Evolutionary conservation across 805 yeast species (phyloP), one percentile per base, ranked within the genome.

Genomic region (Starmerella tilneyi): DNA sequence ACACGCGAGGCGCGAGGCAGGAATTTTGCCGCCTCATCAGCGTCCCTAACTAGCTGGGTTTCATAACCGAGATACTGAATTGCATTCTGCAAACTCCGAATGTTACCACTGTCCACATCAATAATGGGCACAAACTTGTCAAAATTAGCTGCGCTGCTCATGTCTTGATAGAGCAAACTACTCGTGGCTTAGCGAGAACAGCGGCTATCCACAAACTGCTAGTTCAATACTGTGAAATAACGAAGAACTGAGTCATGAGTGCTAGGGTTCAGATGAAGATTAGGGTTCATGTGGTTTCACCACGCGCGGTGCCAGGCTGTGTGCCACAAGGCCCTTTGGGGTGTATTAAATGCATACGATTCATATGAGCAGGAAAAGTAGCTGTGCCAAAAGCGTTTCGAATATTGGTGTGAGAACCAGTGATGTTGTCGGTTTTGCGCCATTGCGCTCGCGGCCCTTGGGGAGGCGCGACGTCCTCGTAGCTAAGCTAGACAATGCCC

Each of bases 71-170:
- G 66, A 48, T 69, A 69, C 54, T 79, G 81, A 37, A 94, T 75
- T 2, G 97, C 96, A 64, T 92, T 92, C 44, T 77, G 75, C 45
- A 92, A 68, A 1, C 97, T 89, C 58, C 84, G 89, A 46, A 92
- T 66, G 60, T 92, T 92, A 2, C 99, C 99, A 59, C 94, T 83
- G 59, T 85, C 89, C 9, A 88, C 92, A 59, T 92, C 97, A 46
- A 92, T 82, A 33, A 92, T 77, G 63, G 84, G 73, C n/a, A 80
- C 77, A 5, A 59, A 48, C 19, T 21, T 21, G 2, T 9, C 13
- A 19, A n/a, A 8, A 52, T 51, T 52, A 17, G n/a, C n/a, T n/a
- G n/a, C n/a, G n/a, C n/a, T n/a, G n/a, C n/a, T n/a, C n/a, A n/a
- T n/a, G n/a, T n/a, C n/a, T n/a, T n/a, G n/a, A n/a, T n/a, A n/a